Conservation (phyloP, 495 filamentous ascomycete genomes). For the Sphaerosporella brunnea region DNA sequence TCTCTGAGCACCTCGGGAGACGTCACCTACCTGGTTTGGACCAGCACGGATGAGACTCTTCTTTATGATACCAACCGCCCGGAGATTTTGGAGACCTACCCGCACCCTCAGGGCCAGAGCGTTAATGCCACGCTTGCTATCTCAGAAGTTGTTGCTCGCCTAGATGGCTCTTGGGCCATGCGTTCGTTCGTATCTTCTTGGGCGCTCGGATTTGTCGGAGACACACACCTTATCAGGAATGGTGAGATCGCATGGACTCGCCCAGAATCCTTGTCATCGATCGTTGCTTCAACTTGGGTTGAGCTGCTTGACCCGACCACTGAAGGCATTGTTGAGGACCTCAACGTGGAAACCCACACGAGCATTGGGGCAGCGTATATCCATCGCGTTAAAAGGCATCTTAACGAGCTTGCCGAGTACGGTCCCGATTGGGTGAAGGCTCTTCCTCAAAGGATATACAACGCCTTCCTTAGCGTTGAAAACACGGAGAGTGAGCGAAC, state of each 20-base stretch:
- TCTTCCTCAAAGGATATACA: constrained; percentile 47
- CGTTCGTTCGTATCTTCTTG: constrained; percentile 52
- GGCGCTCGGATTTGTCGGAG: constrained; percentile 37
- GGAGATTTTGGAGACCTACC: constrained; percentile 12
- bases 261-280: constrained; percentile 59
- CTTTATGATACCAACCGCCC: constrained; percentile 11
- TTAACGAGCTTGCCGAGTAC: constrained; percentile 50
- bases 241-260: constrained; percentile 65
- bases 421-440: constrained; percentile 55
- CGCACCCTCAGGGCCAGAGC: constrained; percentile 15
- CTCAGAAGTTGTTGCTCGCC: constrained; percentile 62
- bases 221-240: constrained; percentile 71
- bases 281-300: constrained; percentile 59
- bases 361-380: constrained; percentile 64
- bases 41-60: constrained; percentile 13
- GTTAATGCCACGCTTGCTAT: constrained; percentile 42
- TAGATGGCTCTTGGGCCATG: constrained; percentile 47
- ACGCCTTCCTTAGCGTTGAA: constrained; percentile 46
- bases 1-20: constrained; percentile 57
- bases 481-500: constrained; percentile 24
- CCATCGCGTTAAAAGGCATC: constrained; percentile 69
- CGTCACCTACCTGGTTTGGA: constrained; percentile 67
- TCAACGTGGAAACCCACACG: constrained; percentile 72
- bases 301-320: constrained; percentile 44
- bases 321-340: constrained; percentile 55